Conservation (phyloP, 2,329 filamentous ascomycete species). For the Hypoxylon sp. region DNA sequence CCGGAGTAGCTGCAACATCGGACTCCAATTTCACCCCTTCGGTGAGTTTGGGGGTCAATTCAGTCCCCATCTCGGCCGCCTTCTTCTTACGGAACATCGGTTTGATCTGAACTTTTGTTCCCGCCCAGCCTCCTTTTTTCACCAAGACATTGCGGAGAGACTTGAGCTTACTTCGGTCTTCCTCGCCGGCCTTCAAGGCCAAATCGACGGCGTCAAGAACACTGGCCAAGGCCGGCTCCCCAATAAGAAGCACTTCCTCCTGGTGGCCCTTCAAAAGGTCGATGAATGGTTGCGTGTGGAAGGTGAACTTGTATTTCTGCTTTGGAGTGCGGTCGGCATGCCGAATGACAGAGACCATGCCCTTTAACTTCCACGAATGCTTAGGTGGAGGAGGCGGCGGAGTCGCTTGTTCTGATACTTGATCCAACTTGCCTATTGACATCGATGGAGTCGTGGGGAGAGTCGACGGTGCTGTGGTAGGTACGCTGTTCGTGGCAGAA, state of each 20-base stretch:
- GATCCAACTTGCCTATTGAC: conserved; percentile 40
- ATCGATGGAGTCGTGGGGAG: conserved; percentile 48
- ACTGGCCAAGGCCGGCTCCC: conserved; percentile 85
- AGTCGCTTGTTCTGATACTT: conserved; percentile 52
- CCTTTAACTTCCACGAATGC: conserved; percentile 97
- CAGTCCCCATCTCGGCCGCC: conserved; percentile 61
- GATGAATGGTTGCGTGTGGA: conserved; percentile 95
- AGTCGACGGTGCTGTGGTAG: conserved; percentile 51
- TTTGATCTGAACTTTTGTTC: conserved; percentile 98
- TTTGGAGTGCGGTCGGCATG: conserved; percentile 98
- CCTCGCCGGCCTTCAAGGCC: conserved; percentile 79
- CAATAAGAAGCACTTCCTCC: conserved; percentile 93
- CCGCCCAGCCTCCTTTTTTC: conserved; percentile 92
- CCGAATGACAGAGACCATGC: conserved; percentile 93
- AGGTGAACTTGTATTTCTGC: conserved; percentile 99
- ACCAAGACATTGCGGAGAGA: conserved; percentile 84
- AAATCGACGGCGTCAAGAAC: conserved; percentile 87
- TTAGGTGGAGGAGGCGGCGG: conserved; percentile 77
- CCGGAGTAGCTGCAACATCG: conserved; percentile 41
- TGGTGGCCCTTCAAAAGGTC: conserved; percentile 93
- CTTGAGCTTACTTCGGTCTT: conserved; percentile 87
- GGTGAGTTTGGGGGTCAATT: conserved; percentile 43
- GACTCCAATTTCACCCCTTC: conserved; percentile 47
- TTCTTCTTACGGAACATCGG: conserved; percentile 96
- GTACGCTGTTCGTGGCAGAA: conserved; percentile 47